Conservation (phyloP, 352 stramenopile genomes). For the Phytophthora cryptogea region DNA sequence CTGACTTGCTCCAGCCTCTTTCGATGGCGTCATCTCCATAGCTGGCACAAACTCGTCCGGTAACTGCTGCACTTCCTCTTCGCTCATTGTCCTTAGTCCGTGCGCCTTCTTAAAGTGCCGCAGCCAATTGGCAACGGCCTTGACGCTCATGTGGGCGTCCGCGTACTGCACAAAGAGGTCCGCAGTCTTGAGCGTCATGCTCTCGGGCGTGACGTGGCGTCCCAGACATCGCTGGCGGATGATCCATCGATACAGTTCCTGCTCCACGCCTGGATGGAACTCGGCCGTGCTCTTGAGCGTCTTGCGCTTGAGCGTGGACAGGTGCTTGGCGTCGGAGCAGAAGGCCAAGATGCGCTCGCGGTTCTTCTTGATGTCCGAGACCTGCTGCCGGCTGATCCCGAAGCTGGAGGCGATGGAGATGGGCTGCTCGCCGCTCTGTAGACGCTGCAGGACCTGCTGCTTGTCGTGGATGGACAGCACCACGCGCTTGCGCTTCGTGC, state of each 20-base stretch:
- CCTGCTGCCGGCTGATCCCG: constrained; percentile 79
- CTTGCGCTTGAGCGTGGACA: constrained; percentile 74
- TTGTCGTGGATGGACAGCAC: constrained; percentile 86
- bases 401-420: constrained; percentile 62
- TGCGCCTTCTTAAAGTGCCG: constrained; percentile 73
- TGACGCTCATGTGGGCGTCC: constrained; percentile 42
- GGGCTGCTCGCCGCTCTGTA: constrained; percentile 70
- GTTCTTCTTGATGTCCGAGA: constrained; percentile 90
- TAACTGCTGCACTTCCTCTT: constrained; percentile 57
- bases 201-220: constrained; percentile 52
- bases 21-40: constrained; percentile 52
- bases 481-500: constrained; percentile 76
- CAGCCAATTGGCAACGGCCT: constrained; percentile 60
- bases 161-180: constrained; percentile 80
- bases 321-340: constrained; percentile 75
- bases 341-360: constrained; percentile 75
- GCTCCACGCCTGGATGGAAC: constrained; percentile 78
- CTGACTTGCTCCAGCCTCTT: background rate
- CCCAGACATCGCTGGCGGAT: constrained; percentile 66
- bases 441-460: constrained; percentile 77
- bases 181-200: constrained; percentile 52
- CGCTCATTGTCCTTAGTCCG: constrained; percentile 52
- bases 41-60: constrained; percentile 58
- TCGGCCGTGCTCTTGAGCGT: constrained; percentile 70
- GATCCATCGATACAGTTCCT: constrained; percentile 85